Percentiles rank a stretch among this genome's conserved stretches.
Conservation (phyloP, 768 basidiomycete species). For the Suillus paluster region DNA sequence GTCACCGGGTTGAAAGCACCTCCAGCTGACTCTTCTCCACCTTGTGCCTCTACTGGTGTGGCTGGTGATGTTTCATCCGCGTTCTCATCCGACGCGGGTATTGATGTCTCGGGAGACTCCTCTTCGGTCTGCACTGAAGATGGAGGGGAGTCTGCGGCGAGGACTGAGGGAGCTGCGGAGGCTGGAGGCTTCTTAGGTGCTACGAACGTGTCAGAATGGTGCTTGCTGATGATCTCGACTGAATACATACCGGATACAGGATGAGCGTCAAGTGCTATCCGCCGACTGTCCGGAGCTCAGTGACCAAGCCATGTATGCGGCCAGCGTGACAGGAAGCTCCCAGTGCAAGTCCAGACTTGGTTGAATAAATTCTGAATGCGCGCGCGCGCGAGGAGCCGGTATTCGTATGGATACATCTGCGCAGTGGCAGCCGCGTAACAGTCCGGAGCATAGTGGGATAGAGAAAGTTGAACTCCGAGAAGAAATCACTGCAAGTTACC, state of each 20-base stretch:
- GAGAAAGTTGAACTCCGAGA: background rate
- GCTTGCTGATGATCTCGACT: background rate
- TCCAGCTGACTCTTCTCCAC: conserved; percentile 31
- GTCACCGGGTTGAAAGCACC: conserved; percentile 94
- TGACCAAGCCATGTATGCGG: conserved; percentile 54
- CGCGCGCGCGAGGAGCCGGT: conserved; percentile 25
- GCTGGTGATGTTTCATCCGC: conserved; percentile 15
- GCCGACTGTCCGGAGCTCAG: conserved; percentile 44
- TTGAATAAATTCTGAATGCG: conserved; percentile 30
- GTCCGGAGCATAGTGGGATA: conserved; percentile 52
- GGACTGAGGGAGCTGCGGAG: conserved; percentile 10
- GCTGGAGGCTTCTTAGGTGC: conserved; percentile 22
- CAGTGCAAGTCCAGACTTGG: conserved; percentile 37
- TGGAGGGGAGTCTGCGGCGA: conserved; percentile 23
- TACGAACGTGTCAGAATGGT: conserved; percentile 11
- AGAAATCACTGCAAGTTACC: background rate
- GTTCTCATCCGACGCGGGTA: conserved; percentile 9
- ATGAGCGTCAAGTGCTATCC: conserved; percentile 53
- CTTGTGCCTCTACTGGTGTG: conserved; percentile 17
- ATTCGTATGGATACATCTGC: conserved; percentile 56
- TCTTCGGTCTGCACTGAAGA: conserved; percentile 22
- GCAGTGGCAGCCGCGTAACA: conserved; percentile 55
- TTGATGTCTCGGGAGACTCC: conserved; percentile 21
- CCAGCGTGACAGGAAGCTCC: conserved; percentile 50
- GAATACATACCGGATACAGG: conserved; percentile 28